Base-by-base conservation (phyloP, 176 grass and related monocot species). In the Carex kokanica region DNA sequence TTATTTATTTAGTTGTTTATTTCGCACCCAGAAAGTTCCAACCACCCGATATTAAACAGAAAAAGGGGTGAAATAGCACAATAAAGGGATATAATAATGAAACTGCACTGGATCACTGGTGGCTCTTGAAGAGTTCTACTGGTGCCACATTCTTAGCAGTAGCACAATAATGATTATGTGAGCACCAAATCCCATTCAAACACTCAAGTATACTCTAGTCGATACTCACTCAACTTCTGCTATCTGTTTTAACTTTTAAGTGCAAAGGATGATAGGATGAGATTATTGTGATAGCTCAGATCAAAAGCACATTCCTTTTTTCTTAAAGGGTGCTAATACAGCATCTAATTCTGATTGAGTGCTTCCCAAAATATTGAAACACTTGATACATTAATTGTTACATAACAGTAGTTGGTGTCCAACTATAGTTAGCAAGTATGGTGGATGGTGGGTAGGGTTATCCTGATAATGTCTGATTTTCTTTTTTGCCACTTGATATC, bases 21-120 rank as follows among this genome's bases (percentile, higher is more conserved):
- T 41, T 40, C 54, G 20, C 60, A 12, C 18, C 12, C 38, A n/a
- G 2, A 60, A 79, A 57, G n/a, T 20, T 59, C 15, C n/a, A 60
- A n/a, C 25, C 36, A 21, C 17, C 29, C 36, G 29, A 41, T 63
- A 7, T 59, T 81, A 31, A 62, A 24, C 5, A 20, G 18, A 29
- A 60, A 62, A 62, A 18, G 2, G 56, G 27, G n/a, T 24, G 11
- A 23, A 12, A 27, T 45, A 45, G 43, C n/a, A n/a, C n/a, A n/a
- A n/a, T n/a, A n/a, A n/a, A n/a, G n/a, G n/a, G n/a, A n/a, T n/a
- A n/a, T n/a, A n/a, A n/a, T n/a, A n/a, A n/a, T 23, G 1, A 7
- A 12, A 45, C 17, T 55, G 23, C 47, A 77, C 72, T 77, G 21
- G 45, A 74, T 74, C 7, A 74, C 47, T 77, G 72, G 72, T 27